Evolutionary conservation across 2,329 filamentous ascomycete genomes (phyloP).

Genomic region (Aulographum hederae): DNA sequence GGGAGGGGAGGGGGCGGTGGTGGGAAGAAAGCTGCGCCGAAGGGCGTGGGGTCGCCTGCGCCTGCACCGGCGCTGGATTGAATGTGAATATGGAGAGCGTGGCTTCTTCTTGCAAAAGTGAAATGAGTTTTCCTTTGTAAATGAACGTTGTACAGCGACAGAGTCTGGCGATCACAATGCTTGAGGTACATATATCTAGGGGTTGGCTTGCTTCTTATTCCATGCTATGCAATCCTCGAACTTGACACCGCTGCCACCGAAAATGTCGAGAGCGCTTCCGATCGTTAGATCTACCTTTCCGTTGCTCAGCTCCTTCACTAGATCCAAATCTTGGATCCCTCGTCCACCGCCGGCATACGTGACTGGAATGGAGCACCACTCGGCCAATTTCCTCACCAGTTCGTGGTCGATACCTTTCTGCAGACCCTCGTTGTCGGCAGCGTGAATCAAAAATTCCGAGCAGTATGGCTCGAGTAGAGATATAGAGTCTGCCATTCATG

Average conservation of each 20-base stretch:
- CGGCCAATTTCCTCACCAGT: conserved; percentile 55
- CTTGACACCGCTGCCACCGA: conserved; percentile 71
- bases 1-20: conserved; percentile 37
- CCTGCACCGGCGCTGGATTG: conserved; percentile 18
- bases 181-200: neutral
- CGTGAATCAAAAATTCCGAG: conserved; percentile 92
- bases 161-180: neutral
- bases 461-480: conserved; percentile 72
- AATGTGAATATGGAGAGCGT: no score
- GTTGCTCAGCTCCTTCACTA: conserved; percentile 58
- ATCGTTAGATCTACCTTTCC: conserved; percentile 88
- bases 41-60: conserved; percentile 26
- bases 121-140: neutral
- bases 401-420: conserved; percentile 81
- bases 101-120: no score
- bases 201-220: conserved; percentile 39
- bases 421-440: conserved; percentile 88
- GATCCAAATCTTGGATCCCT: conserved; percentile 61
- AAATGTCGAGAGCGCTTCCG: conserved; percentile 89
- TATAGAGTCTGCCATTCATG: conserved; percentile 49
- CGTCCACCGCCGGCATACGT: conserved; percentile 94
- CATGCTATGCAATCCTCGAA: conserved; percentile 81
- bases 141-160: neutral
- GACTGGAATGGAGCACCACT: conserved; percentile 82
- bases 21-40: conserved; percentile 21